phyloP scores from a whole-genome alignment of 768 basidiomycete genomes.

The Pleurotus citrinopileatus region DNA sequence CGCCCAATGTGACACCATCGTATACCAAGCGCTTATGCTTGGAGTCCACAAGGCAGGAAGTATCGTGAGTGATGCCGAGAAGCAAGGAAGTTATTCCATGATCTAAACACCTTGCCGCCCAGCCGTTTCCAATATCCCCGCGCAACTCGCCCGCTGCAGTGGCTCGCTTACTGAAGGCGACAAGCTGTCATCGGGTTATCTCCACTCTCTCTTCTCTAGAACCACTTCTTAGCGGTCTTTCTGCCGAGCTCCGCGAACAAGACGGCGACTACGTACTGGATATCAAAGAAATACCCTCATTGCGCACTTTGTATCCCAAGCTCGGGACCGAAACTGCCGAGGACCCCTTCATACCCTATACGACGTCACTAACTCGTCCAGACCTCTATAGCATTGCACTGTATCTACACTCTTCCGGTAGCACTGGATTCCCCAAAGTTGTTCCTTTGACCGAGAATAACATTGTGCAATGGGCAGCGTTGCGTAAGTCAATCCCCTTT shows the following conservation, averaged over 20 bases:
- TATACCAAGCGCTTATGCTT: slow-evolving; percentile 38
- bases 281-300: slow-evolving; percentile 29
- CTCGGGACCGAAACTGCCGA: slow-evolving; percentile 30
- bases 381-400: slow-evolving; percentile 24
- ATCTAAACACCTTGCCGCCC: neutral
- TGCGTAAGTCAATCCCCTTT: slow-evolving; percentile 27
- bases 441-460: neutral
- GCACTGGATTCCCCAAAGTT: slow-evolving; percentile 8
- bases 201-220: slow-evolving; percentile 22
- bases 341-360: slow-evolving; percentile 28
- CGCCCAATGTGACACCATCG: slow-evolving; percentile 28
- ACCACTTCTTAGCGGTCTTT: slow-evolving; percentile 19
- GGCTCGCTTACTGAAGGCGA: slow-evolving; percentile 31
- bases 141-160: slow-evolving; percentile 34
- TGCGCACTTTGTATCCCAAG: slow-evolving; percentile 35
- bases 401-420: slow-evolving; percentile 25
- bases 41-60: slow-evolving; percentile 36
- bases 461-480: slow-evolving; percentile 14
- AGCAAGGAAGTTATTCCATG: neutral
- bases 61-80: slow-evolving; percentile 30
- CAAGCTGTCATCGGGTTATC: slow-evolving; percentile 34
- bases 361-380: slow-evolving; percentile 11
- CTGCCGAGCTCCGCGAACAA: slow-evolving; percentile 13
- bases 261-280: slow-evolving; percentile 15
- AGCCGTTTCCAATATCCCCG: slow-evolving; percentile 41